These are phyloP conservation scores for Russula vinacea DNA, from an alignment of 768 basidiomycete species.

Conservation along the genomic window DNA sequence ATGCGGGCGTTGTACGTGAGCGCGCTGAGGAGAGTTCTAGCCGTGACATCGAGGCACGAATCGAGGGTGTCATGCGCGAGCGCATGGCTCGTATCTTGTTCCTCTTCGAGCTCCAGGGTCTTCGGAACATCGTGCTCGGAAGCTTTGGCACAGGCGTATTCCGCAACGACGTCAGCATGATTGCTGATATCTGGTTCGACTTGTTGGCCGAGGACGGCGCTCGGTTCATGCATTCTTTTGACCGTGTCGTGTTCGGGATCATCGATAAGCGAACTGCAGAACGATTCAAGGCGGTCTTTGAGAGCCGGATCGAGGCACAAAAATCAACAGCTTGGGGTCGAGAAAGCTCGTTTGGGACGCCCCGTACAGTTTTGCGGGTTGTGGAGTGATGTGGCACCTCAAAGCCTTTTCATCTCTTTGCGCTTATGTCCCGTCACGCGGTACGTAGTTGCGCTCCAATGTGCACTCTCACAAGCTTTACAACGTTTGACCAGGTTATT, in stretches of 20 bases:
- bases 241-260: slow-evolving; percentile 65
- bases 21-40: slow-evolving; percentile 9
- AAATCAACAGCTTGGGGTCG: background rate
- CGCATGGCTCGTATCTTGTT: slow-evolving; percentile 66
- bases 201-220: slow-evolving; percentile 49
- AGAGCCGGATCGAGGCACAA: slow-evolving; percentile 24
- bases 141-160: slow-evolving; percentile 81
- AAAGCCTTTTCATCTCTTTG: slow-evolving; percentile 41
- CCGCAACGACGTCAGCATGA: slow-evolving; percentile 54
- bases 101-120: slow-evolving; percentile 61
- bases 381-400: slow-evolving; percentile 50
- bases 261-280: slow-evolving; percentile 49
- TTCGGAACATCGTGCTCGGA: slow-evolving; percentile 60
- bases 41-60: slow-evolving; percentile 34
- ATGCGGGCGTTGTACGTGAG: slow-evolving; percentile 52
- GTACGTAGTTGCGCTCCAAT: background rate
- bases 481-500: background rate
- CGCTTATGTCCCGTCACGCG: background rate
- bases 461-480: background rate
- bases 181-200: slow-evolving; percentile 65
- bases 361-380: slow-evolving; percentile 14
- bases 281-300: slow-evolving; percentile 42
- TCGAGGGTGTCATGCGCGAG: slow-evolving; percentile 60
- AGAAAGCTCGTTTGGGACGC: background rate
- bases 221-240: slow-evolving; percentile 57